Evolutionary conservation across 345 rosid species (phyloP).

Genomic region (Bruguiera sexangula): DNA sequence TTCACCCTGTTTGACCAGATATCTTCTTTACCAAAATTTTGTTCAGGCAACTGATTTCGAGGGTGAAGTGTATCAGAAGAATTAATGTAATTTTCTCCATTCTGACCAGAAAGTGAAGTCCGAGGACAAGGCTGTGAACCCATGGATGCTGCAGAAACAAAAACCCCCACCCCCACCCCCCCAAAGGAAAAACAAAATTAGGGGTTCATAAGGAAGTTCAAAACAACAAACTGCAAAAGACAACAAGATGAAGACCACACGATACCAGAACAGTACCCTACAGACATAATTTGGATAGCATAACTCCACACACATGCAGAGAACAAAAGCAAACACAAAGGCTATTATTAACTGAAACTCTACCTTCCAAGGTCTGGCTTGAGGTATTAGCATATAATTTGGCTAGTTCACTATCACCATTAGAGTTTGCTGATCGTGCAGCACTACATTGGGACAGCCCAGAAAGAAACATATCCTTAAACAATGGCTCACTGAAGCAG

Average conservation of each 20-base stretch:
- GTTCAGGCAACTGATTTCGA: constrained; percentile 44
- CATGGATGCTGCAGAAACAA: constrained; percentile 56
- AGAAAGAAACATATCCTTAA: constrained; percentile 55
- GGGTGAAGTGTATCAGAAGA: constrained; percentile 48
- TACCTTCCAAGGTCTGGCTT: constrained; percentile 31
- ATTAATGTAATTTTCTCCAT: constrained; percentile 43
- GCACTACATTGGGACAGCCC: constrained; percentile 36
- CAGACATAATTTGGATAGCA: neutral
- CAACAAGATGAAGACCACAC: neutral
- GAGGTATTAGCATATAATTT: constrained; percentile 26
- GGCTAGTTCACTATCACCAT: constrained; percentile 47
- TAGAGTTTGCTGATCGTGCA: constrained; percentile 37
- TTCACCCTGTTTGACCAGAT: constrained; percentile 73
- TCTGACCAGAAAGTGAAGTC: constrained; percentile 43
- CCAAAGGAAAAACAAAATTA: neutral
- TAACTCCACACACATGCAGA: constrained; percentile 3
- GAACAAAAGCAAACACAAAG: constrained; percentile 7
- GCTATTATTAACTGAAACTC: constrained; percentile 38
- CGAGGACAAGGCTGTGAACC: constrained; percentile 50
- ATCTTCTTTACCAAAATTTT: constrained; percentile 51
- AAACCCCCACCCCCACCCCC: constrained; percentile 12
- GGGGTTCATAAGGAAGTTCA: neutral
- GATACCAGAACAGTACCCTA: constrained; percentile 3
- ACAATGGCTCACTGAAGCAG: constrained; percentile 76
- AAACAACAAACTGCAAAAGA: neutral